phyloP scores from a whole-genome alignment of 768 basidiomycete genomes.

The Antrodiella citrinella region DNA sequence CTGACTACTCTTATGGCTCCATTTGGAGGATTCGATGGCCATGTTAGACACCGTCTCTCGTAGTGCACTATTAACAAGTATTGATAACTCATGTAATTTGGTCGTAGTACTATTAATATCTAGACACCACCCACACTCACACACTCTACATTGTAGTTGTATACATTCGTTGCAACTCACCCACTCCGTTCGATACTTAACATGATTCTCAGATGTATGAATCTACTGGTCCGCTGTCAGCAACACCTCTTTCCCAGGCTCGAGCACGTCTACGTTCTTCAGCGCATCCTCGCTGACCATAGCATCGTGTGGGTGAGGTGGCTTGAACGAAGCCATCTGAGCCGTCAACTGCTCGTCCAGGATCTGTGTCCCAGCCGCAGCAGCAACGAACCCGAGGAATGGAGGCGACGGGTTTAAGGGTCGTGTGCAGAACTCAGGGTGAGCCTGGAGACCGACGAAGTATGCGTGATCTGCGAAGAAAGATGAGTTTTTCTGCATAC shows the following conservation, averaged over 20 bases:
- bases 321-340: slow-evolving; percentile 56
- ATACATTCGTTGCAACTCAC: no score
- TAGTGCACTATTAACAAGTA: not conserved
- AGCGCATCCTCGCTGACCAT: slow-evolving; percentile 66
- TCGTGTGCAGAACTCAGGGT: slow-evolving; percentile 97
- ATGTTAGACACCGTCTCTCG: not conserved
- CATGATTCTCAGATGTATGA: not conserved
- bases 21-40: not conserved
- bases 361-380: slow-evolving; percentile 45
- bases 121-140: not conserved
- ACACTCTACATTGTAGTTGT: not conserved
- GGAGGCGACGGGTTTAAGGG: slow-evolving; percentile 96
- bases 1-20: no score
- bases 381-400: slow-evolving; percentile 93
- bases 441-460: slow-evolving; percentile 91
- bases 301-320: slow-evolving; percentile 67
- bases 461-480: slow-evolving; percentile 84
- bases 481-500: no score
- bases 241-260: slow-evolving; percentile 17
- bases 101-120: not conserved
- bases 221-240: slow-evolving; percentile 13
- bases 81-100: not conserved
- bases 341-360: slow-evolving; percentile 64
- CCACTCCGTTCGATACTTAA: no score
- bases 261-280: slow-evolving; percentile 18